Base-by-base conservation (phyloP, 1,139 yeast genomes). In the Hanseniaspora sp. region DNA sequence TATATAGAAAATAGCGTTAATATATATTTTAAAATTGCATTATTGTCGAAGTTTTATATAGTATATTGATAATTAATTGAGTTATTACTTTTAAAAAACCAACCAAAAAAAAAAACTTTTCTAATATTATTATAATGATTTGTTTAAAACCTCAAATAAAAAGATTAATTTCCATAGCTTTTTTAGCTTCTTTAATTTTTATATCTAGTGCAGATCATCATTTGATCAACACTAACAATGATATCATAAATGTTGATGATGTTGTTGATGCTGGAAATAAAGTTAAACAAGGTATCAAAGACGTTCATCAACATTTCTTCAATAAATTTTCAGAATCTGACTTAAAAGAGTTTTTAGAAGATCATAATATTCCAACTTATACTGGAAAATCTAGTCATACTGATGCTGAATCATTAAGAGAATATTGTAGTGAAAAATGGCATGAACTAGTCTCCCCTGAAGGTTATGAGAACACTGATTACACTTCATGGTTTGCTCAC, bases 391-490 rank as follows among this genome's bases (percentile, higher is more conserved):
- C 60, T 12, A 55, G 59, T 2, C 55, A 59, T 45, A 55, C 60
- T 18, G 18, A 43, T 4, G 54, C 65, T 37, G 68, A 69, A 1
- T 70, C 72, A 48, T 60, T 75, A 58, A 68, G 68, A 48, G 62
- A 64, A 12, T 63, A 69, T 56, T 72, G 75, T 0, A 61, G 63
- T 30, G 61, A 65, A 34, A 72, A 71, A 51, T 71, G 71, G 63
- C 61, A 62, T 66, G 48, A 59, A 67, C 55, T 61, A 63, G 46
- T 58, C 58, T 47, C 62, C 59, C 33, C 58, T 58, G 55, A 66
- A 64, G 4, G 63, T 64, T 65, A 64, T 64, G 65, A 60, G 63
- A 54, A 57, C 60, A 38, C 64, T 65, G 23, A 37, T 52, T 23
- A 55, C 44, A 40, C 49, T 45, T 13, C 46, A 43, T 47, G 58